phyloP scores from a whole-genome alignment of 805 yeast species.

The Wickerhamomyces kurtzmanii region DNA sequence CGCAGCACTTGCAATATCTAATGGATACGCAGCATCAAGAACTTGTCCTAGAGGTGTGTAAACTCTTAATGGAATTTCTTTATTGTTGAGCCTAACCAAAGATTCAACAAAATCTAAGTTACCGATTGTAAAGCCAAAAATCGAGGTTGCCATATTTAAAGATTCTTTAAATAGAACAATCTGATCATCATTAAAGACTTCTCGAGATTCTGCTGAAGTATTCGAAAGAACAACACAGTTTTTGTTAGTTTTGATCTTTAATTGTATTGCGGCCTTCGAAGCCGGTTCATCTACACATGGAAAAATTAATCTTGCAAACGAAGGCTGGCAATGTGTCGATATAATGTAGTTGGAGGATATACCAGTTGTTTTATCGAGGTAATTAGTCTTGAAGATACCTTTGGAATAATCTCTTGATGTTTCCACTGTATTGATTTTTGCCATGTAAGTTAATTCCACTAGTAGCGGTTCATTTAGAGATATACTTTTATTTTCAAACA shows the following conservation, averaged over 20 bases:
- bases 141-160: conserved; percentile 51
- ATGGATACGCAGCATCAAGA: conserved; percentile 35
- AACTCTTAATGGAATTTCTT: conserved; percentile 36
- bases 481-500: conserved; percentile 1
- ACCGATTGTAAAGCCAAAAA: conserved; percentile 63
- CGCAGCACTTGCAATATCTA: conserved; percentile 34
- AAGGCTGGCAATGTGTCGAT: conserved; percentile 70
- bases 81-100: conserved; percentile 15
- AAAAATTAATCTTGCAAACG: conserved; percentile 48
- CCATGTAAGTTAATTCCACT: conserved; percentile 31
- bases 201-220: conserved; percentile 23
- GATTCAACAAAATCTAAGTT: conserved; percentile 46
- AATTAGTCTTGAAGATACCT: conserved; percentile 64
- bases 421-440: conserved; percentile 37
- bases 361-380: conserved; percentile 39
- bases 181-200: conserved; percentile 18
- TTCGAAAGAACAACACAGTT: conserved; percentile 45
- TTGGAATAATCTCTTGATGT: conserved; percentile 47
- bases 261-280: conserved; percentile 39
- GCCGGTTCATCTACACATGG: conserved; percentile 64
- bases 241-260: conserved; percentile 34
- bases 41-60: conserved; percentile 47
- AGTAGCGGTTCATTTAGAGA: conserved; percentile 1
- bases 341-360: conserved; percentile 39
- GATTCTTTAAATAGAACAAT: conserved; percentile 38